Base-by-base conservation (phyloP, 805 yeast genomes). In the Hanseniaspora mollemarum region DNA sequence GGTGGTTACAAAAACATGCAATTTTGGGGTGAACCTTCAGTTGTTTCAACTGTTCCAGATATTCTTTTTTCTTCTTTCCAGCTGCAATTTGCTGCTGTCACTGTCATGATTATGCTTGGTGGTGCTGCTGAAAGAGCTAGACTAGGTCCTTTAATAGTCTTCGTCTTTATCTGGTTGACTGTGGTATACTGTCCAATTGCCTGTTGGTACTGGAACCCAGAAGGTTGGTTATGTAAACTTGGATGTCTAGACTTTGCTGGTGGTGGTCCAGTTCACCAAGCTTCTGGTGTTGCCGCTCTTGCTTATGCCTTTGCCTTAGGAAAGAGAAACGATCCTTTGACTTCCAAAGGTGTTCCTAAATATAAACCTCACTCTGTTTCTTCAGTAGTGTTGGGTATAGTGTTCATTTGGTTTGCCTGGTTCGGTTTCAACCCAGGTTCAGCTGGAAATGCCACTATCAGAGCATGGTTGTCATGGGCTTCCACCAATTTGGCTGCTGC, bases 401-500 rank as follows among this genome's bases (percentile, higher is more conserved):
- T 86, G 12, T 84, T 92, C 72, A 76, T 92, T 59, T 90, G 96
- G 96, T 87, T 92, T 61, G 98, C 97, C 33, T 92, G 98, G 98
- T 87, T 87, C 62, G 96, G 96, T 37, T 92, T 92, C 79, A 92
- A 92, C 75, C 96, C 96, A 68, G 97, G 97, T 60, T 87, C 96
- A 43, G 84, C 96, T 46, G 96, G 96, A 67, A 83, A 87, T 63
- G 85, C 96, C 33, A 70, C 90, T 55, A 80, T 92, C 65, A 82
- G 96, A 70, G 88, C 96, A 53, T 86, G 87, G 83, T 87, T 87
- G 72, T 95, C 96, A 35, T 77, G 83, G 64, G 82, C 83, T 62
- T 87, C 86, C 76, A 90, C 97, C 62, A 87, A 90, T 69, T 65
- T 90, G 59, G 95, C 97, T 48, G 97, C 97, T 54, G 80, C 95